Percentiles rank a stretch among this genome's conserved stretches.
phyloP scores from a whole-genome alignment of 257 asterid species.

The Fraxinus quadrangulata region DNA sequence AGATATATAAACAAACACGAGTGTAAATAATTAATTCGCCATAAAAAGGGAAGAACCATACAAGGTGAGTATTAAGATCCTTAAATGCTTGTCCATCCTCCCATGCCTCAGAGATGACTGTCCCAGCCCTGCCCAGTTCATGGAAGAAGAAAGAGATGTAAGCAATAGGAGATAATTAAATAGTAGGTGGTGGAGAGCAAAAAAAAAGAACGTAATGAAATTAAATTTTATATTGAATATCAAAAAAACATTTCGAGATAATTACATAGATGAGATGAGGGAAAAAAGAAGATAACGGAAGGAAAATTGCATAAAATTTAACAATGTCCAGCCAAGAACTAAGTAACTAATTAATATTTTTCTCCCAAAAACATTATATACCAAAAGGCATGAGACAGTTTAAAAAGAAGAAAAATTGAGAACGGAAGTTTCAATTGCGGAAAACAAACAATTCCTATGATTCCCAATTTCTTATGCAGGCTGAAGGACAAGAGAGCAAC shows the following conservation, averaged over 20 bases:
- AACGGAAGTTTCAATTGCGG: background rate
- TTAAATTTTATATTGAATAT: constrained; percentile 5
- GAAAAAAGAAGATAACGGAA: background rate
- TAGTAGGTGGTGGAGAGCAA: constrained; percentile 18
- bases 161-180: constrained; percentile 18
- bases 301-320: background rate
- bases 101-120: constrained; percentile 96
- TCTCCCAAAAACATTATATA: background rate
- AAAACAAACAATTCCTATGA: background rate
- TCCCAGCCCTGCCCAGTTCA: constrained; percentile 81
- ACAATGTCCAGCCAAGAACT: background rate
- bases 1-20: constrained; percentile 12
- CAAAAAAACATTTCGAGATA: background rate
- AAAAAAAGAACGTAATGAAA: background rate
- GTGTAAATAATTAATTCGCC: constrained; percentile 6
- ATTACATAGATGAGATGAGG: background rate
- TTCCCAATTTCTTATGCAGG: background rate
- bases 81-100: constrained; percentile 94
- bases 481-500: background rate
- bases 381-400: background rate
- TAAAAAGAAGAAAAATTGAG: background rate
- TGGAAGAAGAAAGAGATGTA: constrained; percentile 24
- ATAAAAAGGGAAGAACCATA: constrained; percentile 43
- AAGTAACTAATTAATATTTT: background rate
- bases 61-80: constrained; percentile 94